Conservation (phyloP, 768 basidiomycete species). For the Cystofilobasidium macerans region DNA sequence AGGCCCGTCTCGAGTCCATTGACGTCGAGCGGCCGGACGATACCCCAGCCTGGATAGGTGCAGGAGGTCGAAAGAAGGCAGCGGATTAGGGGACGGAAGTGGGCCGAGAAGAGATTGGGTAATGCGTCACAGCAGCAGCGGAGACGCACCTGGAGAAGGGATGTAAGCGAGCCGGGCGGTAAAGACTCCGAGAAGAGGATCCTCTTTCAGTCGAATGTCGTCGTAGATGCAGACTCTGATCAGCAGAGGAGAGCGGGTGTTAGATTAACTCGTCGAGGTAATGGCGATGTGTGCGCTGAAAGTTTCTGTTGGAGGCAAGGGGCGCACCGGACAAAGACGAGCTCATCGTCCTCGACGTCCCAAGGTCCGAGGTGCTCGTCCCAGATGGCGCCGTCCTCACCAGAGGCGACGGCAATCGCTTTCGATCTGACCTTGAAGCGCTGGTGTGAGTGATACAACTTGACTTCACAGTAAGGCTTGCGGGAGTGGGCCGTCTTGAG, state of each 20-base stretch:
- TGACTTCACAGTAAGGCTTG: neutral
- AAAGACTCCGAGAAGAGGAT: neutral
- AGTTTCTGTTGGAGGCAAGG: no score
- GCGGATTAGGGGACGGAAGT: neutral
- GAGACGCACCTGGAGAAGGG: neutral
- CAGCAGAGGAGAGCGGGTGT: neutral
- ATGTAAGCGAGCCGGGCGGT: neutral
- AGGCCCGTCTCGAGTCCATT: neutral
- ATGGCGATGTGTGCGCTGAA: no score
- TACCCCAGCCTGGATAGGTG: neutral
- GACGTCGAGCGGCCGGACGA: neutral
- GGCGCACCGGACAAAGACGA: neutral
- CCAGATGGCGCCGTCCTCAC: neutral
- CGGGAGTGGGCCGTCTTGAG: neutral
- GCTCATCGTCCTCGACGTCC: neutral
- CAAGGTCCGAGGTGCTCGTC: neutral
- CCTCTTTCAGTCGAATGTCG: neutral
- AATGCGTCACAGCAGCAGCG: no score
- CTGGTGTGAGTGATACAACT: conserved; percentile 1
- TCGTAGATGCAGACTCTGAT: neutral
- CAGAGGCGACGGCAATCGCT: neutral
- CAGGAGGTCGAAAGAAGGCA: neutral
- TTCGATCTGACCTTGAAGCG: conserved; percentile 1
- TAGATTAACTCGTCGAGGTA: neutral
- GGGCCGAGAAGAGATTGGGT: no score